phyloP scores from a whole-genome alignment of 495 filamentous ascomycete genomes.

The Bacidia gigantensis region DNA sequence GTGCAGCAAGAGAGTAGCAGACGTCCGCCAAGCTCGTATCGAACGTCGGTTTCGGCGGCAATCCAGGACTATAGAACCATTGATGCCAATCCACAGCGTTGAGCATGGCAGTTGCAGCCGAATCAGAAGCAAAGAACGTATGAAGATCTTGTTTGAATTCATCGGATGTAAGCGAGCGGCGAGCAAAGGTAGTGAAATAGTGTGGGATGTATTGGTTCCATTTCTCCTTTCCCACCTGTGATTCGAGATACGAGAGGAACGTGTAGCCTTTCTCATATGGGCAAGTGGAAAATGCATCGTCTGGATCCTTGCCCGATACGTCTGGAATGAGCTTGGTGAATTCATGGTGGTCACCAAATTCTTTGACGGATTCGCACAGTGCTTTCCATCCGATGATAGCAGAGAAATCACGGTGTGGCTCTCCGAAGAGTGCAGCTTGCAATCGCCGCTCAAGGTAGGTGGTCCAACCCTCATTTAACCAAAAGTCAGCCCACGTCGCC shows the following conservation, averaged over 20 bases:
- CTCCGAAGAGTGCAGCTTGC: slow-evolving; percentile 43
- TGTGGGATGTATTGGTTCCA: slow-evolving; percentile 92
- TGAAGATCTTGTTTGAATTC: slow-evolving; percentile 83
- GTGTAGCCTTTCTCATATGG: slow-evolving; percentile 65
- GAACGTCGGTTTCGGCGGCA: slow-evolving; percentile 81
- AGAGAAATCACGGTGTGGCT: slow-evolving; percentile 78
- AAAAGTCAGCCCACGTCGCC: slow-evolving; percentile 92
- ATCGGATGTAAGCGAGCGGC: slow-evolving; percentile 74
- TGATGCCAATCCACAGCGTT: slow-evolving; percentile 70
- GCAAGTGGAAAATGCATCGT: slow-evolving; percentile 83
- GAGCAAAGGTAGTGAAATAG: slow-evolving; percentile 73
- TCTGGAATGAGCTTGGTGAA: slow-evolving; percentile 84
- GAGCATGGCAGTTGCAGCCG: slow-evolving; percentile 51
- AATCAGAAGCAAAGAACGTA: slow-evolving; percentile 63
- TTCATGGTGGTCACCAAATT: slow-evolving; percentile 64
- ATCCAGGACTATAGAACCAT: slow-evolving; percentile 71
- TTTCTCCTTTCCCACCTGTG: slow-evolving; percentile 65
- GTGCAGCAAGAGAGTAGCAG: slow-evolving; percentile 65
- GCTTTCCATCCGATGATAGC: slow-evolving; percentile 50
- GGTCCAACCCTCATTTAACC: slow-evolving; percentile 96
- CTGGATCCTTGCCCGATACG: slow-evolving; percentile 81
- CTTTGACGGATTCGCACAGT: slow-evolving; percentile 58
- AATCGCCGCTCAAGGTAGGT: slow-evolving; percentile 79
- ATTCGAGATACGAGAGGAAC: slow-evolving; percentile 75
- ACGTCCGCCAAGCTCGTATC: slow-evolving; percentile 77